Percentiles rank a stretch among this genome's conserved stretches.
These are phyloP conservation scores for Penicillium flavigenum DNA, from an alignment of 495 filamentous ascomycete species.

Conservation along the genomic window DNA sequence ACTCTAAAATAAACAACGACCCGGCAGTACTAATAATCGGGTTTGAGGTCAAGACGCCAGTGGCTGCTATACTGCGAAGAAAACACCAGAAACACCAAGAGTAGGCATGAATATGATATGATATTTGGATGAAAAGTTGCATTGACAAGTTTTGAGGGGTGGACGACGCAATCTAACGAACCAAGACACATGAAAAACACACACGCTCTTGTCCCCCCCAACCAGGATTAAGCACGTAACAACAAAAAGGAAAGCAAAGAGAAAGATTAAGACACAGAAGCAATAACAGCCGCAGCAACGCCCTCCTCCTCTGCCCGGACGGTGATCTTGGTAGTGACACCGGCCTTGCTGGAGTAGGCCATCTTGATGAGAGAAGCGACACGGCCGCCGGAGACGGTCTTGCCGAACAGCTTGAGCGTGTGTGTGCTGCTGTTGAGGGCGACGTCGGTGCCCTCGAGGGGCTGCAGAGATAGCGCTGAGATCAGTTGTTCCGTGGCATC, in stretches of 20 bases:
- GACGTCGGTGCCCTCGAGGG: constrained; percentile 90
- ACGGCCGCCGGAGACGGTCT: constrained; percentile 86
- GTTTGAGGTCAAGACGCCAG: background rate
- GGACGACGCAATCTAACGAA: constrained; percentile 9
- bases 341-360: constrained; percentile 88
- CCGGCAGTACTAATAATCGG: background rate
- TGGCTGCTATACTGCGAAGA: background rate
- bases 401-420: constrained; percentile 92
- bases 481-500: constrained; percentile 92
- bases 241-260: constrained; percentile 18
- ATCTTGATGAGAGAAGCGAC: constrained; percentile 87
- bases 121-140: constrained; percentile 14
- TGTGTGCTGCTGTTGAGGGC: constrained; percentile 85
- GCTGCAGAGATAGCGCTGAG: constrained; percentile 84
- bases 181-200: constrained; percentile 14
- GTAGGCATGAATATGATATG: constrained; percentile 10
- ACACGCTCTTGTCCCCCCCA: constrained; percentile 17
- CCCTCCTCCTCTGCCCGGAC: constrained; percentile 90
- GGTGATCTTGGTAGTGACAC: constrained; percentile 91
- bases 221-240: constrained; percentile 6
- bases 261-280: constrained; percentile 68
- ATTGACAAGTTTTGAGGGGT: constrained; percentile 7
- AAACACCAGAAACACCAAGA: background rate
- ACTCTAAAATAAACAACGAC: background rate
- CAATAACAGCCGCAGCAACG: constrained; percentile 80